Evolutionary conservation across 2,329 filamentous ascomycete species (phyloP).

Genomic region (Paradendryphiella salina): DNA sequence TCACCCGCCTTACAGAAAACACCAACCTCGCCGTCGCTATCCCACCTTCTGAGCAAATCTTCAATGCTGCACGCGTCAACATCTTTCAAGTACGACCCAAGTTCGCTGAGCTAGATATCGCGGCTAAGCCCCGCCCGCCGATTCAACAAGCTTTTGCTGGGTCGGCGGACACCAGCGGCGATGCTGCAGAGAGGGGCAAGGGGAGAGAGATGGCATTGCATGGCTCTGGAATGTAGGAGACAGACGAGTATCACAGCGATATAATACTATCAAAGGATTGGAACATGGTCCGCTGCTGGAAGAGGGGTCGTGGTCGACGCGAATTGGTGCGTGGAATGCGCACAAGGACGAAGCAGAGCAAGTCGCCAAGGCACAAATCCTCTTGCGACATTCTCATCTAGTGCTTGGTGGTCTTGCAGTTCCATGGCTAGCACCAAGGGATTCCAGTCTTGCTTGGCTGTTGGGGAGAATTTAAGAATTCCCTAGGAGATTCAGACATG

Average conservation of each 20-base stretch:
- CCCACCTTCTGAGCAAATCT: slow-evolving; percentile 85
- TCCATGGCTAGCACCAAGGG: not conserved
- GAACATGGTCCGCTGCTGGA: not conserved
- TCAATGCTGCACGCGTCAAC: slow-evolving; percentile 89
- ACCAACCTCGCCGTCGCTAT: slow-evolving; percentile 93
- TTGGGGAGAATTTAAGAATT: too few relatives aligned
- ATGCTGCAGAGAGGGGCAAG: slow-evolving; percentile 24
- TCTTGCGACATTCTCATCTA: not conserved
- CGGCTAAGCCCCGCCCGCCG: slow-evolving; percentile 41
- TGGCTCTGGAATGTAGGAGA: slow-evolving; percentile 8
- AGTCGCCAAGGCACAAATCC: not conserved
- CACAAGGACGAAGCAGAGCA: not conserved
- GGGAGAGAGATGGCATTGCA: slow-evolving; percentile 22
- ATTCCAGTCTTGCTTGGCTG: not conserved
- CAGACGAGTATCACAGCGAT: not conserved
- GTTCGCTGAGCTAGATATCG: slow-evolving; percentile 67
- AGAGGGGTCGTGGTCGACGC: not conserved
- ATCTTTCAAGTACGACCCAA: slow-evolving; percentile 83
- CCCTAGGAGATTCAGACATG: too few relatives aligned
- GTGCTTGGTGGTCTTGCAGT: not conserved
- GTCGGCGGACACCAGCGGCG: slow-evolving; percentile 32
- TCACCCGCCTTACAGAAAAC: slow-evolving; percentile 94
- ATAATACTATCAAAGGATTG: not conserved
- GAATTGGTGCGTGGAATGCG: not conserved
- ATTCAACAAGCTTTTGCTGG: slow-evolving; percentile 46